Percentiles rank a stretch among this genome's conserved stretches.
These are phyloP conservation scores for Amaranthus hypochondriacus DNA, from an alignment of 148 eudicot species.

Conservation along the genomic window DNA sequence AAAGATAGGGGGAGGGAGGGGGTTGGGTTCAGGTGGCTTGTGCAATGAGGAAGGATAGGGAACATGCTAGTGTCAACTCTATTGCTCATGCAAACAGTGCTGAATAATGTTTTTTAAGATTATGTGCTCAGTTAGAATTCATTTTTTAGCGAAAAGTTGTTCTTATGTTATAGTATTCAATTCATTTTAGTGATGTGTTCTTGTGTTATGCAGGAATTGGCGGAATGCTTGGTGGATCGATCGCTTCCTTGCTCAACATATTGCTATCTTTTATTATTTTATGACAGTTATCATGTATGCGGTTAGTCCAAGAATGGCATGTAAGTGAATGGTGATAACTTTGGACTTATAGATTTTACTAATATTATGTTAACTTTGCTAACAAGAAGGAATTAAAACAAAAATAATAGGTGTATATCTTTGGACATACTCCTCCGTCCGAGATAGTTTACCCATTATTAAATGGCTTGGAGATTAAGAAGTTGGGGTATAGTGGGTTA, in stretches of 20 bases:
- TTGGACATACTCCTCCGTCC: neutral
- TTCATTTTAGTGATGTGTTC: neutral
- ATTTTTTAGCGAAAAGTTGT: too few relatives aligned
- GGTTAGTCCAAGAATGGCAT: constrained; percentile 98
- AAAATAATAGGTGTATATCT: neutral
- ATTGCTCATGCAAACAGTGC: neutral
- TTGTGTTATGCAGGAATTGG: constrained; percentile 65
- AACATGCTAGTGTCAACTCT: constrained; percentile 4
- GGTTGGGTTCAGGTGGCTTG: neutral
- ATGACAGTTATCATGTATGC: constrained; percentile 84
- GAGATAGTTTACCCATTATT: too few relatives aligned
- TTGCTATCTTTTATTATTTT: constrained; percentile 80
- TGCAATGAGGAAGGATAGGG: neutral
- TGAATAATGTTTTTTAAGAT: neutral
- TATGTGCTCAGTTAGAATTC: too few relatives aligned
- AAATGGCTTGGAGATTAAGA: too few relatives aligned
- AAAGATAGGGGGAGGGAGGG: neutral
- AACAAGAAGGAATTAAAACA: neutral
- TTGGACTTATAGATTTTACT: neutral
- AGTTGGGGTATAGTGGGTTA: too few relatives aligned
- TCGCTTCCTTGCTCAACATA: constrained; percentile 85
- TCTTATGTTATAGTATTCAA: neutral
- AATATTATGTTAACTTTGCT: neutral
- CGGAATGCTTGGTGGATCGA: constrained; percentile 96
- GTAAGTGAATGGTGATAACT: constrained; percentile 43